Evolutionary conservation across 2,329 filamentous ascomycete species (phyloP), one percentile per base, ranked within the genome.

Genomic region (Pleurostoma richardsiae): DNA sequence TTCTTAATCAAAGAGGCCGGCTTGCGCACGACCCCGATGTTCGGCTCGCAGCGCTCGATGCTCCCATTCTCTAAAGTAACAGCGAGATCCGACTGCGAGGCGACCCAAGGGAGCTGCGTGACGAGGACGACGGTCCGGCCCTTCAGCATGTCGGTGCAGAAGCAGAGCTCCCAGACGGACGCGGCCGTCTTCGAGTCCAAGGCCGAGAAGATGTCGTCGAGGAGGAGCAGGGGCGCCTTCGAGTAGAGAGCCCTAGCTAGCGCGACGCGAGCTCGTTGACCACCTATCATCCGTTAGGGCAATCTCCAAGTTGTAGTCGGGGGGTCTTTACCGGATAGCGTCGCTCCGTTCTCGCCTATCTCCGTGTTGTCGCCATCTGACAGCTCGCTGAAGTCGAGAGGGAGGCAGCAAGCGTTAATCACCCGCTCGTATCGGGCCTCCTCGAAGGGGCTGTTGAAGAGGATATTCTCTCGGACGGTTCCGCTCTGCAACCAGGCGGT

Each of bases 141-240:
- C 26, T 66, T 66, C 7, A 83, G 66, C 29, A 83, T 55, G 42
- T 79, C 74, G 41, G 71, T 67, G 49, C 78, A 80, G 52, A 83
- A 82, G 52, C 76, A 80, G 46, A 73, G 66, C 48, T 77, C 71
- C 73, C 78, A 82, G 2, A 83, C 67, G 3, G 69, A 65, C 11
- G 75, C 73, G 1, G 76, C 73, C 0, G 80, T 83, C 52, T 79
- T 79, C 19, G 79, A 71, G 53, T 83, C 79, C 1, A 83, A 65
- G 0, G 79, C 79, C 1, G 79, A 78, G 52, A 83, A 79, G 3
- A 82, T 70, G 48, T 83, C 79, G 51, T 83, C 79, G 1, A 83
- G 69, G 1, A 83, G 63, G 27, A 82, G 62, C 3, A 81, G 65
- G 2, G 74, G 66, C 0, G 79, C 71, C 45, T 73, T 74, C 2